phyloP scores from a whole-genome alignment of 768 basidiomycete genomes.

The Lactifluus piperatus region DNA sequence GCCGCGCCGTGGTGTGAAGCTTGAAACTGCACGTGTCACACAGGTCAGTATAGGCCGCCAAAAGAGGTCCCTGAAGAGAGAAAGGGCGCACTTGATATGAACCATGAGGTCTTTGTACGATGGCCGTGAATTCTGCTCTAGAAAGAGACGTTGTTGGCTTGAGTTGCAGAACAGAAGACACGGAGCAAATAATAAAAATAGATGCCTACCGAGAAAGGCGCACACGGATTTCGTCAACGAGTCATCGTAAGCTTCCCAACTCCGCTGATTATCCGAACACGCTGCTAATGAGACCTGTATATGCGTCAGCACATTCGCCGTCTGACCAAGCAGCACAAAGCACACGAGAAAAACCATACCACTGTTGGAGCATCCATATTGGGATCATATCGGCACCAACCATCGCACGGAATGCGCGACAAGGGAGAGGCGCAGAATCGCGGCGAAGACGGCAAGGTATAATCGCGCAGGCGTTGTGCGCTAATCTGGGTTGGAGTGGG shows the following conservation, averaged over 20 bases:
- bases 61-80: neutral
- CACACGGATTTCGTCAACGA: conserved; percentile 18
- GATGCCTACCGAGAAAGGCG: conserved; percentile 3
- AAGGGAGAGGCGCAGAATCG: conserved; percentile 18
- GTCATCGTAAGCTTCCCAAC: conserved; percentile 21
- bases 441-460: conserved; percentile 4
- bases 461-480: neutral
- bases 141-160: neutral
- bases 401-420: conserved; percentile 15
- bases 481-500: neutral
- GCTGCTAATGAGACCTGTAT: conserved; percentile 18
- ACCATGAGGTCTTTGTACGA: conserved; percentile 19
- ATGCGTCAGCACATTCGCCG: neutral
- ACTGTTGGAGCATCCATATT: conserved; percentile 1
- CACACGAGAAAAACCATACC: neutral
- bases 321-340: neutral
- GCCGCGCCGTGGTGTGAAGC: neutral
- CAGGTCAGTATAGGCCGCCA: neutral
- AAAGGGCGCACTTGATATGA: conserved; percentile 12
- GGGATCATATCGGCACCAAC: conserved; percentile 15
- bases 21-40: neutral
- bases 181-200: neutral
- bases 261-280: conserved; percentile 20
- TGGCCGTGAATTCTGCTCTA: conserved; percentile 9
- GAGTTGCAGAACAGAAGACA: neutral